phyloP scores from a whole-genome alignment of 1,284 basidiomycete genomes.

The Trichosporon sp. region DNA sequence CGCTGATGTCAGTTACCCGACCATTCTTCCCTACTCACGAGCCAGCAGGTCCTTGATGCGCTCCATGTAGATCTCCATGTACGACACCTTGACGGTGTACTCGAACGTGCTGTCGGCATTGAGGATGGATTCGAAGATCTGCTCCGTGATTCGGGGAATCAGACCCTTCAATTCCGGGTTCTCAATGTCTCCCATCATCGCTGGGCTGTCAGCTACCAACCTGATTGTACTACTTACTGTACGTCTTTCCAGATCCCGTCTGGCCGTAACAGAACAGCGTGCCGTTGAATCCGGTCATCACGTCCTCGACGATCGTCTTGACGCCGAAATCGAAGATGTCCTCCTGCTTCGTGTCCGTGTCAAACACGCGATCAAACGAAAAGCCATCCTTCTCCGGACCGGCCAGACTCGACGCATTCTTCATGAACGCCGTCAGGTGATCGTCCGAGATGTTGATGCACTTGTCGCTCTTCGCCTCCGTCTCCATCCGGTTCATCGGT shows the following conservation, averaged over 20 bases:
- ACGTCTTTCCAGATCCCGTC: slow-evolving; percentile 95
- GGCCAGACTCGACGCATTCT: slow-evolving; percentile 61
- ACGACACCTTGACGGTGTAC: slow-evolving; percentile 98
- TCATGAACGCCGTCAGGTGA: slow-evolving; percentile 75
- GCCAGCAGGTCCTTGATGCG: slow-evolving; percentile 92
- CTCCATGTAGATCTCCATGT: slow-evolving; percentile 99
- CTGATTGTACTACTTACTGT: slow-evolving; percentile 55
- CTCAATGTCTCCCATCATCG: slow-evolving; percentile 72
- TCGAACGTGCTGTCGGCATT: slow-evolving; percentile 93
- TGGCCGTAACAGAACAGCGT: slow-evolving; percentile 99
- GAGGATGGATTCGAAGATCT: slow-evolving; percentile 97
- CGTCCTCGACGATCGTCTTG: slow-evolving; percentile 78
- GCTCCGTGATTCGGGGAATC: slow-evolving; percentile 97
- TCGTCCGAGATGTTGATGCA: slow-evolving; percentile 83
- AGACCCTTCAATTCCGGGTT: slow-evolving; percentile 88
- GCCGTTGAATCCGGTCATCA: slow-evolving; percentile 97
- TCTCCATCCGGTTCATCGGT: slow-evolving; percentile 89
- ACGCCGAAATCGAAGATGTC: slow-evolving; percentile 99
- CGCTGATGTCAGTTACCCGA: slow-evolving; percentile 61
- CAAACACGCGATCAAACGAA: slow-evolving; percentile 95
- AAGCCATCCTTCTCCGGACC: slow-evolving; percentile 66
- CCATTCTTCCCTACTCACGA: slow-evolving; percentile 65
- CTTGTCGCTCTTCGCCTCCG: slow-evolving; percentile 85
- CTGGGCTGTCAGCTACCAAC: slow-evolving; percentile 10
- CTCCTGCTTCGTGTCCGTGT: slow-evolving; percentile 85